Base-by-base conservation (phyloP, 106 monocot species). In the Agapanthus africanus region DNA sequence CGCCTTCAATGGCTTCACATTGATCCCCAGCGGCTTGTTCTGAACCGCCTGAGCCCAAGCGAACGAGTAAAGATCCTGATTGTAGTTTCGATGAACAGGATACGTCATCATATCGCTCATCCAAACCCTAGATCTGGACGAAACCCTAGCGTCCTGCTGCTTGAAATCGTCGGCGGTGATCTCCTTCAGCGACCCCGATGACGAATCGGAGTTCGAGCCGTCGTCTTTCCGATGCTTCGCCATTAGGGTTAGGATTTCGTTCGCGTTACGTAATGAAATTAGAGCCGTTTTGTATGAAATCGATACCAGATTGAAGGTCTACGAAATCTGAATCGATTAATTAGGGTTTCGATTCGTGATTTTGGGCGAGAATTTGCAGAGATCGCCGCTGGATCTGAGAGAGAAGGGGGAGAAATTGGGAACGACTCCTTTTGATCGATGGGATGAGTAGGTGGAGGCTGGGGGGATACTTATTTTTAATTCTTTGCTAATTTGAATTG, bases 21-120 rank as follows among this genome's bases (percentile, higher is more conserved):
- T 73, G 19, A 79, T 40, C 13, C 71, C 85, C 27, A 99, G 75
- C 10, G 90, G 92, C 71, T 99, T 87, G 83, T 93, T 93, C 79
- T 85, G 89, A 39, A 93, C 90, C 22, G 93, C 92, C 79, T 90
- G 89, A n/a, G 89, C 82, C 90, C 99, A 93, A 15, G 99, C 99
- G 68, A 93, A 90, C 59, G 76, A 92, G 77, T 87, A 82, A 7
- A 91, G 70, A 33, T 77, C 68, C 8, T 84, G 73, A 15, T 56
- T 70, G 75, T 75, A 89, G 80, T 60, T 81, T 46, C 76, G 76
- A 9, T 78, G 50, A 11, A 73, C 59, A 37, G 76, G 71, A 23
- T 74, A 67, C 80, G 75, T 73, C 68, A 64, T 47, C 39, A 40
- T 10, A 33, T 49, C 30, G 21, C 34, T n/a, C 44, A 50, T 50